phyloP scores from a whole-genome alignment of 192 early-diverging fungal species.

The Chytriomyces confervae region DNA sequence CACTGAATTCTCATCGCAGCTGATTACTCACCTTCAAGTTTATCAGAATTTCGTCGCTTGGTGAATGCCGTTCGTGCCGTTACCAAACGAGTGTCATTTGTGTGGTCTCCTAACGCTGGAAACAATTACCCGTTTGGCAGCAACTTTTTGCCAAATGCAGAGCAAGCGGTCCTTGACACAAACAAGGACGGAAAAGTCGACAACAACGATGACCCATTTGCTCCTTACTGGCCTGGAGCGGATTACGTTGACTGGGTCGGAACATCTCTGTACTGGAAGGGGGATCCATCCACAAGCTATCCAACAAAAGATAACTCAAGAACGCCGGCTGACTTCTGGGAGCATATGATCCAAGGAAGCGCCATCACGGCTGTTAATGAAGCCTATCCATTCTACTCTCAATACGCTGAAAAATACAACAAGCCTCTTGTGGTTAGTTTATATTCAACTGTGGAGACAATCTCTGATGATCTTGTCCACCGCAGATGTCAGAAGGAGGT shows the following conservation, averaged over 20 bases:
- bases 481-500: conserved; percentile 34
- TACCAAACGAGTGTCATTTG: conserved; percentile 39
- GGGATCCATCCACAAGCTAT: neutral
- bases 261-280: conserved; percentile 33
- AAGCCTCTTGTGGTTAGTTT: conserved; percentile 30
- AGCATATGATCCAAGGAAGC: conserved; percentile 33
- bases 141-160: neutral
- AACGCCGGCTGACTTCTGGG: conserved; percentile 17
- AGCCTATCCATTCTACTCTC: conserved; percentile 28
- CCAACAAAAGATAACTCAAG: conserved; percentile 26
- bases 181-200: conserved; percentile 40
- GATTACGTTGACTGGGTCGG: conserved; percentile 55
- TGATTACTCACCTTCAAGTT: no score
- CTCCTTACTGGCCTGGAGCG: conserved; percentile 57
- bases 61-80: conserved; percentile 14
- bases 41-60: conserved; percentile 13
- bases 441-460: neutral
- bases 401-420: conserved; percentile 29
- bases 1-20: neutral
- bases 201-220: conserved; percentile 53
- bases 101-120: conserved; percentile 52
- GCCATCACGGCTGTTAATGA: neutral
- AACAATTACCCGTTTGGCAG: conserved; percentile 45
- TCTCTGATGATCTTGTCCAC: neutral
- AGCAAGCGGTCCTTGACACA: conserved; percentile 38